Conservation (phyloP, 352 stramenopile species). For the Thraustochytrium sp. region DNA sequence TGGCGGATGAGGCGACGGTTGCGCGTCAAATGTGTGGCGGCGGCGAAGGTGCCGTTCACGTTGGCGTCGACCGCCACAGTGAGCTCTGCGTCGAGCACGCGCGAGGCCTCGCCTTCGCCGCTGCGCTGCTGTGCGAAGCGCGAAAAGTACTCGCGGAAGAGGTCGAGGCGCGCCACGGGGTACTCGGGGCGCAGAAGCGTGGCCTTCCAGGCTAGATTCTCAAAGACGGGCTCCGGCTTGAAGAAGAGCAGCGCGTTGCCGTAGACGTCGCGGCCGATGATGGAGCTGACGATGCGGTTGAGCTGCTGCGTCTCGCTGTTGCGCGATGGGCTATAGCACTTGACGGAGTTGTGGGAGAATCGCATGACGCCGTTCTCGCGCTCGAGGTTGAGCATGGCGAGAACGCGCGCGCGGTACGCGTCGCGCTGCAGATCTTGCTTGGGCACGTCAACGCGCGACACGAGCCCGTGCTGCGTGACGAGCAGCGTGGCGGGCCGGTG, state of each 20-base stretch:
- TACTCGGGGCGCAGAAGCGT: slow-evolving; percentile 34
- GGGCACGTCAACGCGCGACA: neutral
- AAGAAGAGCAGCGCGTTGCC: slow-evolving; percentile 5
- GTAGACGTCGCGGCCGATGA: neutral
- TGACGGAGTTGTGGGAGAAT: neutral
- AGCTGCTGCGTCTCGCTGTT: neutral
- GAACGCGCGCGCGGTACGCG: neutral
- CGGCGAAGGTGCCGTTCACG: slow-evolving; percentile 16
- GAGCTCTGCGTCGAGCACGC: neutral
- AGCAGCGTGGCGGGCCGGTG: neutral
- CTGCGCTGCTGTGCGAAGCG: neutral
- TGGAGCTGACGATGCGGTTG: neutral
- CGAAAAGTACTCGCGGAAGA: slow-evolving; percentile 39
- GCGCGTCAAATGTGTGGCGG: neutral
- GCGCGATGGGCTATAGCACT: neutral
- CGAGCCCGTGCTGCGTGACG: neutral
- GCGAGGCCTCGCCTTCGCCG: neutral
- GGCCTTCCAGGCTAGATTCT: neutral
- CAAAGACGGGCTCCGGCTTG: neutral
- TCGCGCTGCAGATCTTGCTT: neutral
- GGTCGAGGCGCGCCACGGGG: slow-evolving; percentile 7
- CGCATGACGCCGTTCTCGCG: neutral
- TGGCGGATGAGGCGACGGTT: neutral
- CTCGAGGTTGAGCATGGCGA: neutral
- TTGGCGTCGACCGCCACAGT: neutral